Evolutionary conservation across 2,329 filamentous ascomycete genomes (phyloP).

Genomic region (Colletotrichum godetiae): DNA sequence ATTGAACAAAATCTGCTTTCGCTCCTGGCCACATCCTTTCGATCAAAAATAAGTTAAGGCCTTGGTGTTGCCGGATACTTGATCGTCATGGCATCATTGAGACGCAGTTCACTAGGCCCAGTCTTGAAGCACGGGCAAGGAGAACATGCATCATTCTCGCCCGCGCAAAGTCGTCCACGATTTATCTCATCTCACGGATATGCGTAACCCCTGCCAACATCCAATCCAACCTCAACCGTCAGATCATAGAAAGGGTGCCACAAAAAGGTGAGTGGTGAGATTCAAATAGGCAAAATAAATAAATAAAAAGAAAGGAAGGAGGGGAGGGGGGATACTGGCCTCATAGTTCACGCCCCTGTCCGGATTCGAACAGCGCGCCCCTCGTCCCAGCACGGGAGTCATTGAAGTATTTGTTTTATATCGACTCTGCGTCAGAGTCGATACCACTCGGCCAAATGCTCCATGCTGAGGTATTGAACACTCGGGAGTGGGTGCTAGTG

Average conservation of each 20-base stretch:
- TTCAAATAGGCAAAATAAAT: not conserved
- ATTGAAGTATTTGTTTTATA: not conserved
- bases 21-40: too few relatives aligned
- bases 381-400: not conserved
- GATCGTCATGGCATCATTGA: not conserved
- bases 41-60: not conserved
- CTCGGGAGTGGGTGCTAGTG: not conserved
- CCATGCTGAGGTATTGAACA: too few relatives aligned
- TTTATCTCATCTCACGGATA: too few relatives aligned
- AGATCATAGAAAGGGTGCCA: not conserved
- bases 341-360: not conserved
- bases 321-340: not conserved
- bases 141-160: too few relatives aligned
- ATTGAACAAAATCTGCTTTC: too few relatives aligned
- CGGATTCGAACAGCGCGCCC: not conserved
- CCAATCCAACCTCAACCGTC: too few relatives aligned
- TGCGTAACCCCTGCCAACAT: too few relatives aligned
- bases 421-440: too few relatives aligned
- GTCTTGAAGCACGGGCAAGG: too few relatives aligned
- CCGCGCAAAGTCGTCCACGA: too few relatives aligned
- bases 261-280: not conserved
- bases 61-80: too few relatives aligned
- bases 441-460: not conserved
- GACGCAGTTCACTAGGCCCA: not conserved
- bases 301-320: too few relatives aligned